Conservation (phyloP, 441 rosid genomes). For the Eruca vesicaria region DNA sequence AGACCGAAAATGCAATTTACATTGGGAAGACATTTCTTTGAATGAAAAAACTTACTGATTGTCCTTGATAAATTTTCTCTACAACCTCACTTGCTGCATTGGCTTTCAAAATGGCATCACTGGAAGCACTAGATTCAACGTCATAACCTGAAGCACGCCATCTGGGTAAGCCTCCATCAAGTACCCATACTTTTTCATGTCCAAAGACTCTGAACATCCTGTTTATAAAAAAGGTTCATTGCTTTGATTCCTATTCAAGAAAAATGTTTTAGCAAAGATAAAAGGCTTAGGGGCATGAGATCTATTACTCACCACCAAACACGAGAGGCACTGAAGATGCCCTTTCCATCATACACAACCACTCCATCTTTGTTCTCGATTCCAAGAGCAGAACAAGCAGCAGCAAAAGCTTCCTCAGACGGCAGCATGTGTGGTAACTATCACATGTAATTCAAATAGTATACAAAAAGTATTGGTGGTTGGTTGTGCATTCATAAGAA, state of each 20-base stretch:
- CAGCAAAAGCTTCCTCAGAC: conserved; percentile 92
- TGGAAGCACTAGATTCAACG: conserved; percentile 93
- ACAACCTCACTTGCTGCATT: conserved; percentile 96
- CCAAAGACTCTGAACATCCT: conserved; percentile 99
- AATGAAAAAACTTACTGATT: conserved; percentile 54
- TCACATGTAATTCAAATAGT: conserved; percentile 8
- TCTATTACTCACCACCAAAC: conserved; percentile 87
- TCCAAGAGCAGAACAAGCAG: conserved; percentile 93
- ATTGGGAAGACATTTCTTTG: conserved; percentile 4
- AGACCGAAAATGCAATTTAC: not conserved
- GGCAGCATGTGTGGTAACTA: conserved; percentile 98
- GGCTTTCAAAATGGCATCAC: conserved; percentile 84
- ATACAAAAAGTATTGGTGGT: not conserved
- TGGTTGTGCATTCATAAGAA: conserved; percentile 5
- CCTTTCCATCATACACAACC: conserved; percentile 97
- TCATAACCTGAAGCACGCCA: conserved; percentile 97
- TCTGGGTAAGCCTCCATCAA: conserved; percentile 95
- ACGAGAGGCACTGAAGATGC: conserved; percentile 95
- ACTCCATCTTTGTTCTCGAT: conserved; percentile 81
- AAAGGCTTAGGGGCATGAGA: not conserved
- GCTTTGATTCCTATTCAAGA: too few species aligned
- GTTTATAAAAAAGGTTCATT: too few species aligned
- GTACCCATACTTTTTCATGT: conserved; percentile 89
- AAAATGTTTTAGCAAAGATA: conserved; percentile 3
- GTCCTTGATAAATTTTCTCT: conserved; percentile 85